Conservation (phyloP, 1,284 basidiomycete species). For the Cutaneotrichosporon curvatum region DNA sequence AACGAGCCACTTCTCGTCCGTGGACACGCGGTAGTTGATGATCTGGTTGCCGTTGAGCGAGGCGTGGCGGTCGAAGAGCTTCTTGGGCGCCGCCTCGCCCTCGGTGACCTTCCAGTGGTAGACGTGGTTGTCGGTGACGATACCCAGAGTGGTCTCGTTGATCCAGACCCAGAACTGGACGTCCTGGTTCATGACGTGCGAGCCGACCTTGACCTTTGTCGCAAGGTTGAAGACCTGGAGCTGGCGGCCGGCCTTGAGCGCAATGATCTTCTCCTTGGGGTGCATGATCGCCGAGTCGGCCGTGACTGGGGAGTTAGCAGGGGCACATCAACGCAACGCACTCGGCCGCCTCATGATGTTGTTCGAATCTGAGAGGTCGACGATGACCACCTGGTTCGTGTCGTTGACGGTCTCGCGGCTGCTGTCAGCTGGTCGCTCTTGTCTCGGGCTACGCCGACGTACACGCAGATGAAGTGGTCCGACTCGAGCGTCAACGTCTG, state of each 20-base stretch:
- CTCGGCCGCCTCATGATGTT: slow-evolving; percentile 91
- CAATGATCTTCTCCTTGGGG: slow-evolving; percentile 92
- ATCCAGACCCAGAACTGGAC: slow-evolving; percentile 99
- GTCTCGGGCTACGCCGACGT: slow-evolving; percentile 31
- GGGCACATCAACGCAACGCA: slow-evolving; percentile 17
- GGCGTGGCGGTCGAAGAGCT: slow-evolving; percentile 88
- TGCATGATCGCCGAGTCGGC: slow-evolving; percentile 99
- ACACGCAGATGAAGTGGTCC: slow-evolving; percentile 84
- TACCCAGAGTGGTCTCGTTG: slow-evolving; percentile 78
- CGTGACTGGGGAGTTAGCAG: slow-evolving; percentile 52
- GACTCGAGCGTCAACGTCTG: slow-evolving; percentile 94
- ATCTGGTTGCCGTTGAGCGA: slow-evolving; percentile 93
- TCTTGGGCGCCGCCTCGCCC: slow-evolving; percentile 38
- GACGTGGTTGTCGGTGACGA: slow-evolving; percentile 91
- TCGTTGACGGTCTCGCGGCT: slow-evolving; percentile 50
- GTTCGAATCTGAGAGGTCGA: slow-evolving; percentile 91
- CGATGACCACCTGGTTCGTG: slow-evolving; percentile 93
- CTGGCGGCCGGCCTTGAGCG: slow-evolving; percentile 88
- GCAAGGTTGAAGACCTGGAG: slow-evolving; percentile 98
- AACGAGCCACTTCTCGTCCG: slow-evolving; percentile 96
- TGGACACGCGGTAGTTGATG: slow-evolving; percentile 91
- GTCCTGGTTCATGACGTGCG: slow-evolving; percentile 89
- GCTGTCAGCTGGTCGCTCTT: slow-evolving; percentile 5
- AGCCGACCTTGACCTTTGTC: slow-evolving; percentile 94
- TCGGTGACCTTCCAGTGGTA: slow-evolving; percentile 77